Base-by-base conservation (phyloP, 2,329 filamentous ascomycete species). In the Colletotrichum spinosum region DNA sequence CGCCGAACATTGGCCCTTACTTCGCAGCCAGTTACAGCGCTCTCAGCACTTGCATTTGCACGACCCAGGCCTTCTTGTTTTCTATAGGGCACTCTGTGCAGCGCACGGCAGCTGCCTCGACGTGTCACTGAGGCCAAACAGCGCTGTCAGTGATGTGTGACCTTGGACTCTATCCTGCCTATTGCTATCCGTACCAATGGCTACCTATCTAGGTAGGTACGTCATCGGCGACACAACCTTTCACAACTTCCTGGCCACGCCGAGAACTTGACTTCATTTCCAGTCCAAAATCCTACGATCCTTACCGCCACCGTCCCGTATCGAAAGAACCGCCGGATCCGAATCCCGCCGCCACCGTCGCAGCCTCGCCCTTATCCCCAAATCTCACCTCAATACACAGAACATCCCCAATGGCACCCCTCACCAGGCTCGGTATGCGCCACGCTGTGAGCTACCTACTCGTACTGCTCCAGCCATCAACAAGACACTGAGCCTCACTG, bases 401-500 rank as follows among this genome's bases (percentile, higher is more conserved):
- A 17, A 17, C 17, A 17, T 17, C 17, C 17, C 17, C 17, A 17
- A 17, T 17, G 17, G 44, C 12, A 44, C 8, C 11, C 17, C 46
- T 50, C 55, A 13, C 15, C n/a, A 37, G 12, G 1, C 11, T 33
- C 17, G 2, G 7, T 48, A 15, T 44, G 42, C 13, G 13, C 15
- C 42, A 44, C 15, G 13, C 42, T 44, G 13, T 15, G 9, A 44
- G 4, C 42, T 11, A 39, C 55, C n/a, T 13, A 35, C 55, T 17
- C 55, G 42, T 56, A n/a, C n/a, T 6, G 34, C 45, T 17, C 11
- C 5, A 58, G 10, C 15, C 33, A 56, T 8, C 25, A 42, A 34
- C 9, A 49, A n/a, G 33, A 13, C 17, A 65, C 62, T 61, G 57
- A 65, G 62, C 62, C 57, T 65, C 51, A 42, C 56, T 41, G 49